These are phyloP conservation scores for Castanea mollissima DNA, from an alignment of 306 rosid species.

Conservation along the genomic window DNA sequence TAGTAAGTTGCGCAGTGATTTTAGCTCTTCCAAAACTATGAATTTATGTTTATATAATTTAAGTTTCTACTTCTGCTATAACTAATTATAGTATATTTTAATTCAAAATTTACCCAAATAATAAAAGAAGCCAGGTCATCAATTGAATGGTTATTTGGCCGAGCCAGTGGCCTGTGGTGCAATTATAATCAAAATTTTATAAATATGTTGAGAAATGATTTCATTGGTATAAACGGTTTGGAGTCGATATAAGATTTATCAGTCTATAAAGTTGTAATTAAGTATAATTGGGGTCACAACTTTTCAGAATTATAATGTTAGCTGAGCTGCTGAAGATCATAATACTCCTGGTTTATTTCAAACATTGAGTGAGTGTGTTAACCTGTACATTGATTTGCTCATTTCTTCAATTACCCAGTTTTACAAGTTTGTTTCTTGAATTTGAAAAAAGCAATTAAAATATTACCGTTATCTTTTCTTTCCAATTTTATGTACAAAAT, in stretches of 20 bases:
- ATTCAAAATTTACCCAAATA: background rate
- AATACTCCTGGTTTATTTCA: background rate
- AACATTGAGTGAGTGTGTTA: background rate
- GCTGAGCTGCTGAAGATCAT: background rate
- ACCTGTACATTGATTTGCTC: background rate
- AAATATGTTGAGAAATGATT: conserved; percentile 6
- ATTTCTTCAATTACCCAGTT: background rate
- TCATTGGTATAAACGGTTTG: background rate
- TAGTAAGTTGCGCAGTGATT: conserved; percentile 10
- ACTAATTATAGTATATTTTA: background rate
- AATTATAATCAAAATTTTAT: background rate
- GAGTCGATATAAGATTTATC: background rate
- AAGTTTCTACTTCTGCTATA: background rate
- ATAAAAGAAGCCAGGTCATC: conserved; percentile 15
- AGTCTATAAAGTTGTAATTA: background rate
- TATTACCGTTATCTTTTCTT: background rate
- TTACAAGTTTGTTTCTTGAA: background rate
- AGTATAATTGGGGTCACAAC: background rate
- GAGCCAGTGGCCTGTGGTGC: conserved; percentile 3
- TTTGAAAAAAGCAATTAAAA: background rate
- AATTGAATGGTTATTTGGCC: conserved; percentile 22
- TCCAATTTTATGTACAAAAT: background rate
- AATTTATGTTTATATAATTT: conserved; percentile 10
- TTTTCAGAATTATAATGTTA: background rate
- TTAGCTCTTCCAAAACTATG: conserved; percentile 14